These are phyloP conservation scores for Acer yangbiense DNA, from an alignment of 345 rosid species.

Conservation along the genomic window DNA sequence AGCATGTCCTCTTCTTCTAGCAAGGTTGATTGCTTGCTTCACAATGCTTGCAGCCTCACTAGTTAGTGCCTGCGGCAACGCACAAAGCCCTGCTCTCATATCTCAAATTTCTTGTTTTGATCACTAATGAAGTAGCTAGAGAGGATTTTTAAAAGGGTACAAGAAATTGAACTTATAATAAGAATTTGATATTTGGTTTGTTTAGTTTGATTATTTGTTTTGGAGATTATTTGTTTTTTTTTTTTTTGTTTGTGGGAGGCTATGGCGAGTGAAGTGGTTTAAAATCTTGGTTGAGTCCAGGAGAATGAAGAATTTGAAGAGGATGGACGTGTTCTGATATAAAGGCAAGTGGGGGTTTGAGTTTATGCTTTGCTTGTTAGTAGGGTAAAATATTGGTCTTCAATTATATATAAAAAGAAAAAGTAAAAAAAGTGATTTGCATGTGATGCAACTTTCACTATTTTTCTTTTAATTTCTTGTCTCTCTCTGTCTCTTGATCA, in stretches of 20 bases:
- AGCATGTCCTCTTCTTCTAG: constrained; percentile 67
- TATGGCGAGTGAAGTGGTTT: constrained; percentile 1
- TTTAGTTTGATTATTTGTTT: not conserved
- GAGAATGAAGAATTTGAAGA: not conserved
- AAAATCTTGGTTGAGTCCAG: not conserved
- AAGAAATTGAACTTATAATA: not conserved
- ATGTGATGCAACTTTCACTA: constrained; percentile 53
- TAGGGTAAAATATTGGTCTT: constrained; percentile 46
- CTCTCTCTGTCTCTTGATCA: constrained; percentile 3
- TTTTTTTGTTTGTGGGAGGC: not conserved
- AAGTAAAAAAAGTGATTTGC: constrained; percentile 50
- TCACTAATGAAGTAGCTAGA: not conserved
- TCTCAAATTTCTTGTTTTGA: constrained; percentile 11
- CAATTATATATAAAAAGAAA: not conserved
- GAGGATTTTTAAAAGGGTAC: not conserved
- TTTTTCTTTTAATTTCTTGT: constrained; percentile 7
- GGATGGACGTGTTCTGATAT: constrained; percentile 15
- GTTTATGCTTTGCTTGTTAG: constrained; percentile 66
- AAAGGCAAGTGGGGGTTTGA: constrained; percentile 18
- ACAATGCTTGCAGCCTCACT: constrained; percentile 55
- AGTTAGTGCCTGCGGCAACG: constrained; percentile 60
- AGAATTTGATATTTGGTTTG: not conserved
- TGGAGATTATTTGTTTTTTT: constrained; percentile 7
- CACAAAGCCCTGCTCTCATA: constrained; percentile 64
- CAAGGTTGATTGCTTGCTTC: constrained; percentile 65